Percentiles rank a stretch among this genome's conserved stretches.
Evolutionary conservation across 352 stramenopile species (phyloP).

Genomic region (Blastocystis sp.): DNA sequence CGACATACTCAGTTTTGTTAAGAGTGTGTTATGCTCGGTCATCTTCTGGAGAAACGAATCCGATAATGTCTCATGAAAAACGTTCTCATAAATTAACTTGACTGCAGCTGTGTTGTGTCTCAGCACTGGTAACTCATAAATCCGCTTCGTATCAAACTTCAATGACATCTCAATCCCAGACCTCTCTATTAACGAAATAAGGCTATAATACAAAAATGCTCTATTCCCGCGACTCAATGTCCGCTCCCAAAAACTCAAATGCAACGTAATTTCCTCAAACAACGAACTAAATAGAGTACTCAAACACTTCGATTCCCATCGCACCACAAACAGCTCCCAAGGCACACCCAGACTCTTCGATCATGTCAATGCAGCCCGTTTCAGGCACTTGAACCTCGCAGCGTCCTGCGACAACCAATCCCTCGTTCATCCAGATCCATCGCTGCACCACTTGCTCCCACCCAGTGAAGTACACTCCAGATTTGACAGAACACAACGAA

Average conservation of each 20-base stretch:
- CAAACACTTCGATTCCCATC: constrained; percentile 51
- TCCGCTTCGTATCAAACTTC: constrained; percentile 41
- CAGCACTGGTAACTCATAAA: constrained; percentile 34
- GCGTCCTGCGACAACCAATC: neutral
- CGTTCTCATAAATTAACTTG: constrained; percentile 24
- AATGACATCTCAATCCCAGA: neutral
- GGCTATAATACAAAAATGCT: neutral
- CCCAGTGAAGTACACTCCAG: constrained; percentile 2
- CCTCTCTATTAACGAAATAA: neutral
- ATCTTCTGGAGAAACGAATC: constrained; percentile 29
- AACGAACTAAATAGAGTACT: constrained; percentile 37
- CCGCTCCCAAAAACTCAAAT: neutral
- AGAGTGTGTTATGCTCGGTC: neutral
- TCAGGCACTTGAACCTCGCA: neutral
- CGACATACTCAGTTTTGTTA: constrained; percentile 14
- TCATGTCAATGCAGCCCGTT: constrained; percentile 16
- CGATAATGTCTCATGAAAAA: neutral
- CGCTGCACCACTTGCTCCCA: constrained; percentile 17
- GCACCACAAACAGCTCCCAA: constrained; percentile 1
- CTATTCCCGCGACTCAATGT: neutral
- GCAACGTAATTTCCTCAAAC: neutral
- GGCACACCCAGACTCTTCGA: too few species aligned
- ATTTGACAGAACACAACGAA: neutral
- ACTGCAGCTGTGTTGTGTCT: constrained; percentile 26
- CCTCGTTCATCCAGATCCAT: neutral